phyloP scores from a whole-genome alignment of 1,284 basidiomycete genomes.

The Cystobasidium sp. region DNA sequence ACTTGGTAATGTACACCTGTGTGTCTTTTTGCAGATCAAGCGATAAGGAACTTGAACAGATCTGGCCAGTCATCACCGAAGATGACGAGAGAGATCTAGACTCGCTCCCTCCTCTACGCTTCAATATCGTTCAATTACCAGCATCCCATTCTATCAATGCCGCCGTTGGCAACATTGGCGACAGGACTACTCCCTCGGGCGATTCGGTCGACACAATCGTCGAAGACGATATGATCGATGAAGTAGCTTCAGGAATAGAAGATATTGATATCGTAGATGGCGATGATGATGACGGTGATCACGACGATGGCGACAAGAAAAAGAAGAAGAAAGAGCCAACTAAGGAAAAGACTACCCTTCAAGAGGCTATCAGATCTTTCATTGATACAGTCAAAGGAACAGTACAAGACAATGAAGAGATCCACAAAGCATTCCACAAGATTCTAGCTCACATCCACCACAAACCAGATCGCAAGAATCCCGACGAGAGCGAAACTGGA shows the following conservation, averaged over 20 bases:
- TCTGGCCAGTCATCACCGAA: slow-evolving; percentile 32
- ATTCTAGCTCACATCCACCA: slow-evolving; percentile 5
- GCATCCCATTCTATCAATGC: neutral
- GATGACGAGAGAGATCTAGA: slow-evolving; percentile 27
- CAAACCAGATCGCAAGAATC: neutral
- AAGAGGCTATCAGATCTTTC: slow-evolving; percentile 10
- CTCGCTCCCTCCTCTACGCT: slow-evolving; percentile 23
- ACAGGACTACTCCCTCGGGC: neutral
- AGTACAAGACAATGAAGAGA: slow-evolving; percentile 9
- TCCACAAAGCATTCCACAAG: slow-evolving; percentile 23
- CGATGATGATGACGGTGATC: neutral
- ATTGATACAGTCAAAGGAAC: slow-evolving; percentile 10
- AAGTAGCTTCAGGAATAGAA: neutral
- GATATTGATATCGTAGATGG: neutral
- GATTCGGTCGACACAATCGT: neutral
- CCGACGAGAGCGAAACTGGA: slow-evolving; percentile 60
- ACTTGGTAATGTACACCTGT: no score
- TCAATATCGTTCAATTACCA: slow-evolving; percentile 24
- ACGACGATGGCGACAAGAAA: slow-evolving; percentile 5
- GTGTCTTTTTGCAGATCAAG: slow-evolving; percentile 20
- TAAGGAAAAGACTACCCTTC: neutral
- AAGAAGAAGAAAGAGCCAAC: neutral
- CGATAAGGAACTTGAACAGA: slow-evolving; percentile 18
- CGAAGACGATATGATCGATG: neutral
- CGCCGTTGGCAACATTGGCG: neutral